Evolutionary conservation across 805 yeast genomes (phyloP), one percentile per base, ranked within the genome.

Genomic region (Ogataea paraovalis): DNA sequence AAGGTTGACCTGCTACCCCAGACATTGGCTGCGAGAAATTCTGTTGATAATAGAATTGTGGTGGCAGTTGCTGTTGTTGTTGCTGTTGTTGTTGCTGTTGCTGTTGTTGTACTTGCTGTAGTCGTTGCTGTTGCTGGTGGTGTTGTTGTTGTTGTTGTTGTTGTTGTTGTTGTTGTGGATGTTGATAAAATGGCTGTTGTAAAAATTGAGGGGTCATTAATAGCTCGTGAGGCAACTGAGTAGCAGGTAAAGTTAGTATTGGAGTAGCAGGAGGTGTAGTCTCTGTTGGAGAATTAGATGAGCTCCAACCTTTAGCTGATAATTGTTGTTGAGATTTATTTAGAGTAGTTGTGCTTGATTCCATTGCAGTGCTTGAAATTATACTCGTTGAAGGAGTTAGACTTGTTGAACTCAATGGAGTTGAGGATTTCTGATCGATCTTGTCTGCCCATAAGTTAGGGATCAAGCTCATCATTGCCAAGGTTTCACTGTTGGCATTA

Each of bases 361-460:
- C 46, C 46, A 43, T 38, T 14, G 38, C 46, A 21, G 37, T 32
- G 22, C 39, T 38, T 5, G 46, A 43, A 13, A 43, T 18, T 9
- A 43, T 43, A 32, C 42, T 43, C 1, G 42, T 43, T 19, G 46
- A 43, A 9, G 46, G 41, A 7, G 42, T 20, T 43, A 42, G 25
- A 20, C 51, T 21, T 34, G 54, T 14, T 13, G 50, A 39, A 18
- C 49, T 38, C 43, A 48, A 23, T 12, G 46, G 19, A 23, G 48
- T 41, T 18, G 41, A 16, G 14, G 43, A 25, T 2, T 20, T 4
- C 23, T 39, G n/a, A 4, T 25, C 37, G 10, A 33, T 9, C 23
- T 47, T 43, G n/a, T 52, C 56, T 4, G 54, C 37, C 65, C 65
- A 61, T 9, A 61, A 41, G 37, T 57, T 55, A 12, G 65, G 65